These are phyloP conservation scores for Tinospora cordifolia DNA, from an alignment of 164 flowering plant genomes.

Conservation along the genomic window DNA sequence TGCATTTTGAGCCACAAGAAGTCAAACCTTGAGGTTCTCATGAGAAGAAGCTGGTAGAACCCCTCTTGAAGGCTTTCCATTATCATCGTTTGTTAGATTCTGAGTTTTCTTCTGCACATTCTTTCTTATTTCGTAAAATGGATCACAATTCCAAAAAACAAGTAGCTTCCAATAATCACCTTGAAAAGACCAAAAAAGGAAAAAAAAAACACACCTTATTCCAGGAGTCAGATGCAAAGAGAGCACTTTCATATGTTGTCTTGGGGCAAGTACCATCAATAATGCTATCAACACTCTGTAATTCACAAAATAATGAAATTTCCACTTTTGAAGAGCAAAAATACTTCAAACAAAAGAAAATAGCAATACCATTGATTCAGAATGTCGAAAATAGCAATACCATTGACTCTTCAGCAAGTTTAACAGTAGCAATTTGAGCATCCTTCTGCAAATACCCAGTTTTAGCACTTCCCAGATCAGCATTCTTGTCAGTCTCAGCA, in stretches of 20 bases:
- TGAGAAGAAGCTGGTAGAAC: constrained; percentile 13
- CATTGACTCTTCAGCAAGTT: constrained; percentile 35
- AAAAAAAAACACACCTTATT: constrained; percentile 41
- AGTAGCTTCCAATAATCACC: neutral
- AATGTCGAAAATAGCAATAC: too few species aligned
- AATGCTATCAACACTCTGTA: constrained; percentile 57
- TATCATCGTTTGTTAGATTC: constrained; percentile 16
- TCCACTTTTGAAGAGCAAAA: neutral
- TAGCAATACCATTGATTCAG: constrained; percentile 47
- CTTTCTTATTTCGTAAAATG: neutral
- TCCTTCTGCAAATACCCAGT: constrained; percentile 26
- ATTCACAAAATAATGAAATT: constrained; percentile 8
- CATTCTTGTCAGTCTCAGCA: constrained; percentile 29
- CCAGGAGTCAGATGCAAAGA: constrained; percentile 57
- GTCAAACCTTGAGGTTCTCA: constrained; percentile 37
- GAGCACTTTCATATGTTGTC: constrained; percentile 68
- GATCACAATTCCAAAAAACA: neutral
- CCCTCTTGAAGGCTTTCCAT: constrained; percentile 17
- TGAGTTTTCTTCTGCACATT: constrained; percentile 33
- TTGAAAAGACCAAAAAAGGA: neutral
- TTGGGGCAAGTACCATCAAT: constrained; percentile 48
- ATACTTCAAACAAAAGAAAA: constrained; percentile 3
- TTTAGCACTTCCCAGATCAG: constrained; percentile 16
- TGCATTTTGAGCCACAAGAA: neutral
- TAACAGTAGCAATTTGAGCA: constrained; percentile 29